Base-by-base conservation (phyloP, 1,139 yeast genomes). In the Sugiyamaella sp. region DNA sequence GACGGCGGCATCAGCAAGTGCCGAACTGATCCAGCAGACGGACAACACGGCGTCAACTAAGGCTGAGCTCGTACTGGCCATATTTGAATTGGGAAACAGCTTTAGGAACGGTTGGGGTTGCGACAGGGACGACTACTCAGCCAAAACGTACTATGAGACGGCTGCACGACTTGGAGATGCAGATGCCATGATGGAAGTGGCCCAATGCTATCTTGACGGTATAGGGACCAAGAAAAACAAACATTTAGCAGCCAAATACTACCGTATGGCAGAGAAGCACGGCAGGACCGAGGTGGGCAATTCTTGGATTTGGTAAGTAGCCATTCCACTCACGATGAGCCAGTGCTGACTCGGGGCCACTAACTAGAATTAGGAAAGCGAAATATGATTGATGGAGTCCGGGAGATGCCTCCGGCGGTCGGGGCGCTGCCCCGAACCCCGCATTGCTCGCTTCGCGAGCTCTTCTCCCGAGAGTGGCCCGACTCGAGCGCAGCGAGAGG, bases 21-120 rank as follows among this genome's bases (percentile, higher is more conserved):
- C 51, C 32, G 46, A 48, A n/a, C 14, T 40, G n/a, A n/a, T n/a
- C n/a, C 3, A 22, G 16, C 33, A 41, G 41, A 21, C 24, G 8
- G 32, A 17, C 14, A 35, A 48, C 29, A 40, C 29, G 32, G 40
- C 46, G 32, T 66, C 68, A 8, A 51, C 45, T 14, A 59, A 62
- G 37, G 70, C 68, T 21, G 71, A 68, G 52, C 54, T 67, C 37
- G 61, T 61, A n/a, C 62, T 69, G 39, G 69, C 72, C 21, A 62
- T 68, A 12, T 70, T 60, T 48, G 73, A 70, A 54, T 61, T 69
- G 12, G 73, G 71, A 29, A 69, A 70, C 52, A 67, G 72, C 43
- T 68, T 64, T 57, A 59, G 67, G 24, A 58, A 64, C 49, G 73
- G 73, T 4, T 69, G 72, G 73, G 73, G 73, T 22, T 64, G 67